Evolutionary conservation across 1,284 basidiomycete species (phyloP).

Genomic region (Meira miltonrushii): DNA sequence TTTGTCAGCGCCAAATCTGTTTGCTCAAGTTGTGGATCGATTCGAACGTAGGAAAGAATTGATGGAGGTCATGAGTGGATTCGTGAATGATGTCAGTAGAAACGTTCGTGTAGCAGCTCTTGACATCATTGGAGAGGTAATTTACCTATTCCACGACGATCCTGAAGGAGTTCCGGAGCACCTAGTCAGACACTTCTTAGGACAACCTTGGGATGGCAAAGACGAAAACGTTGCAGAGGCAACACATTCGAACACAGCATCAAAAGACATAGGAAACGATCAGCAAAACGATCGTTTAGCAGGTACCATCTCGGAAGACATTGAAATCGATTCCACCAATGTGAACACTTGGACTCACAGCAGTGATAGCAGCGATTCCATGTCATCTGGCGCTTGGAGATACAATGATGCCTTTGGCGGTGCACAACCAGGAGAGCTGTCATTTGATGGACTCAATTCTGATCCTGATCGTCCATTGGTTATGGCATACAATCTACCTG

Average conservation of each 20-base stretch:
- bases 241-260: not conserved
- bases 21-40: conserved; percentile 50
- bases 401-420: not conserved
- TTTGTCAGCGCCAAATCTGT: conserved; percentile 75
- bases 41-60: conserved; percentile 30
- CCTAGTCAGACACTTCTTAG: conserved; percentile 72
- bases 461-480: conserved; percentile 74
- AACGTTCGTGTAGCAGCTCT: conserved; percentile 75
- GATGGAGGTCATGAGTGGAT: conserved; percentile 45
- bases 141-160: conserved; percentile 73
- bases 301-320: too few species aligned
- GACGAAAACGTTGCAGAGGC: conserved; percentile 12
- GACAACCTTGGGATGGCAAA: conserved; percentile 54
- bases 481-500: conserved; percentile 90
- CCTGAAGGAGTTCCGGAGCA: conserved; percentile 62
- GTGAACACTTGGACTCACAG: not conserved
- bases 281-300: not conserved
- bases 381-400: not conserved
- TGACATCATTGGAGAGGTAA: conserved; percentile 84
- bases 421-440: not conserved
- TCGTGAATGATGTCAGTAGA: conserved; percentile 66
- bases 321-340: too few species aligned
- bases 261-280: not conserved
- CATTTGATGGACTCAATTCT: conserved; percentile 6
- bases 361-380: not conserved